Base-by-base conservation (phyloP, 176 grass and related monocot species). In the Oryza brachyantha region DNA sequence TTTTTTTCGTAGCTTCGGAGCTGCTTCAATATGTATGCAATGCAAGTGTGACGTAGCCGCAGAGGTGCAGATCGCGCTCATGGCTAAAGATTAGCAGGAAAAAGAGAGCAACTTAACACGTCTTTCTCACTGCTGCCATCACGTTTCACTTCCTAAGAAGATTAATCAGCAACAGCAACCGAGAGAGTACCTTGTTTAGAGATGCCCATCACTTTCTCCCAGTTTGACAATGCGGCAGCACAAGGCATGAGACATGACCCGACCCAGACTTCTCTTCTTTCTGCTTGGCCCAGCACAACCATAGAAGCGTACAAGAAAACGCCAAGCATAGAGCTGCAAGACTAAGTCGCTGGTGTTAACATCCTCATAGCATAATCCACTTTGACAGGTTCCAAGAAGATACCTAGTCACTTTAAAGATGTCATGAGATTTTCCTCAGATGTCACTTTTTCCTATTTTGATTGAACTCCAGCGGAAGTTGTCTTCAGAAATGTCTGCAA, bases 11-110 rank as follows among this genome's bases (percentile, higher is more conserved):
- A 70, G 19, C 73, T 82, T 87, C 73, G 26, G 55, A 14, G 58
- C 43, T 64, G 85, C 79, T 87, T 64, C 85, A 11, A 19, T 87
- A 19, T 82, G 85, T 70, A 57, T 40, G 54, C 54, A 41, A 27
- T 17, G 46, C 46, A 50, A 50, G 4, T 5, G 4, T 5, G 21
- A 52, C 5, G 21, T 2, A 57, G 16, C 80, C 13, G 66, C 61
- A n/a, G 7, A 29, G 34, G 32, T 4, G 7, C 60, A 14, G 41
- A 26, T 61, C 42, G 19, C 13, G 28, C 58, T 41, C 32, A 2
- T 40, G 9, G 27, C 19, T 7, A 36, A 29, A 48, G 14, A 50
- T 11, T 22, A 70, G 74, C 74, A 64, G 55, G 66, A 29, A 48
- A 45, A 68, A n/a, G n/a, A 37, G 24, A 0, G 4, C 5, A 61